A percentile compares a stretch with the other conserved stretches of the same genome.
Conservation (phyloP, 2,329 filamentous ascomycete species). For the Lecanosticta acicola region DNA sequence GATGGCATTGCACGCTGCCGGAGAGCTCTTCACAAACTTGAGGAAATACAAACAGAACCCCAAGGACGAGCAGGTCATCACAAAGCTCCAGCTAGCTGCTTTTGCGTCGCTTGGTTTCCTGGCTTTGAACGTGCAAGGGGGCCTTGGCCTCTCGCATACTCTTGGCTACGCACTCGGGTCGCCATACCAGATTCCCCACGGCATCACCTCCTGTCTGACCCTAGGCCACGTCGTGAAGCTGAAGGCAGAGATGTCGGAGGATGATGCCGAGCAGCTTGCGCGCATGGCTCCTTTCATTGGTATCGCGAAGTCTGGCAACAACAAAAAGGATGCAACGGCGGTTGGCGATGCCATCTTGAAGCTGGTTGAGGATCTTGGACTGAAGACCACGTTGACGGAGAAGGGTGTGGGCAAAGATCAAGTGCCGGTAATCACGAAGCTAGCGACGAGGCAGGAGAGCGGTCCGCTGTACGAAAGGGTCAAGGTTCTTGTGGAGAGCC, state of each 20-base stretch:
- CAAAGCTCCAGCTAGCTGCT: constrained; percentile 48
- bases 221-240: constrained; percentile 51
- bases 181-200: constrained; percentile 53
- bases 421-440: constrained; percentile 40
- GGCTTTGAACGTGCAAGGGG: constrained; percentile 47
- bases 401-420: constrained; percentile 41
- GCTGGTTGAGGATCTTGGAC: constrained; percentile 40
- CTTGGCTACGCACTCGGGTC: constrained; percentile 49
- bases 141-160: constrained; percentile 42
- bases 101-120: constrained; percentile 49
- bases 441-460: constrained; percentile 40
- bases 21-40: constrained; percentile 45
- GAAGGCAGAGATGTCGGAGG: constrained; percentile 41
- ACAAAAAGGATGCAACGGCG: constrained; percentile 39
- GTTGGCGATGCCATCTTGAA: constrained; percentile 43
- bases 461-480: constrained; percentile 42
- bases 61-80: constrained; percentile 45
- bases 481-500: constrained; percentile 37
- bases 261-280: constrained; percentile 43
- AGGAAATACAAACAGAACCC: constrained; percentile 43
- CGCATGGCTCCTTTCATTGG: constrained; percentile 43
- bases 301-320: constrained; percentile 35
- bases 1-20: constrained; percentile 42
- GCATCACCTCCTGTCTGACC: constrained; percentile 51
- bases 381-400: constrained; percentile 44